Base-by-base conservation (phyloP, 225 moss, liverwort and hornwort species). In the Physcomitrium patens region DNA sequence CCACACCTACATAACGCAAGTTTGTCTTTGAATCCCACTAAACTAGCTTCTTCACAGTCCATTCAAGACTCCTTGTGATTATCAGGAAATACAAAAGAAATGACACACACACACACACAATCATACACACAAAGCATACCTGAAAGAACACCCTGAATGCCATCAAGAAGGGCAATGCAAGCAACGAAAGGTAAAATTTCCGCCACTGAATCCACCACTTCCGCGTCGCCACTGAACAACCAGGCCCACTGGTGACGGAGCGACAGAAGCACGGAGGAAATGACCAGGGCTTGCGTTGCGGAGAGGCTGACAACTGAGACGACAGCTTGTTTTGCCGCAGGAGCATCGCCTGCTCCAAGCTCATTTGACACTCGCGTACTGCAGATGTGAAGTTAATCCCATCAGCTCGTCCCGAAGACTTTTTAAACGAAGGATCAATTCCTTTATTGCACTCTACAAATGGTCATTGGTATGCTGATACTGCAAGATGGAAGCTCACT, bases 281-380 rank as follows among this genome's bases (percentile, higher is more conserved):
- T 77, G 7, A 89, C 43, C 13, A 75, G 16, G 9, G 97, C 89
- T 75, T 90, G 90, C 14, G 75, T 4, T 10, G 82, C 63, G 0
- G 97, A 91, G 31, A 94, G 73, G 70, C 77, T 70, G 62, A 94
- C 58, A 63, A 83, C 91, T 9, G 93, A 81, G 8, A 79, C 27
- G 37, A 97, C 93, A 9, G 97, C 82, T 66, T 77, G 80, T 22
- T 83, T 87, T 0, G 94, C 97, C 16, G 86, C 87, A n/a, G 60
- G 50, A 26, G 87, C 87, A 50, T 86, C 78, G 28, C 92, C 89
- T 46, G 91, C 90, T 76, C 97, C 97, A 3, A 97, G 83, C 79
- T 93, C 93, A 63, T 97, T 97, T 31, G 97, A 79, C 37, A 94
- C 94, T 63, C 97, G 86, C 26, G 97, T 97, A 54, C 97, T 97